These are phyloP conservation scores for Phytophthora megakarya DNA, from an alignment of 352 stramenopile species.

Conservation along the genomic window DNA sequence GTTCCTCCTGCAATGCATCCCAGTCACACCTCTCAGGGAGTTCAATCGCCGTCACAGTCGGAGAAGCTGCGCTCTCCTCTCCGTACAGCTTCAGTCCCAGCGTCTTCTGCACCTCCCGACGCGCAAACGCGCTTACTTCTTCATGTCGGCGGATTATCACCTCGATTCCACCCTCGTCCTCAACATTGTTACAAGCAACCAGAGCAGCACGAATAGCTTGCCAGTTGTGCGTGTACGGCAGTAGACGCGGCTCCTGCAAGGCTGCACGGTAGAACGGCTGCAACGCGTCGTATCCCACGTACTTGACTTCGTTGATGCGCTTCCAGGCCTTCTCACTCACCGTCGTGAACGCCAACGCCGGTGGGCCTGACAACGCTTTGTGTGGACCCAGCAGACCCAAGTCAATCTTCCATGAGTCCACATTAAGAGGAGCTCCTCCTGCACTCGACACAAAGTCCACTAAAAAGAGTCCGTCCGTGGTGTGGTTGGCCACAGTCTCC, in stretches of 20 bases:
- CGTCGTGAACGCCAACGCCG: conserved; percentile 48
- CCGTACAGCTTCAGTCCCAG: conserved; percentile 46
- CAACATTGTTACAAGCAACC: conserved; percentile 41
- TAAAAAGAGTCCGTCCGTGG: conserved; percentile 56
- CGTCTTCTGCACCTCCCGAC: conserved; percentile 33
- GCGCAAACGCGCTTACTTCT: conserved; percentile 44
- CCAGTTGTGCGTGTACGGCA: conserved; percentile 69
- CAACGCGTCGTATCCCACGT: conserved; percentile 37
- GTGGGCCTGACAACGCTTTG: conserved; percentile 52
- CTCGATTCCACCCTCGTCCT: conserved; percentile 41
- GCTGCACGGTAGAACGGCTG: conserved; percentile 47
- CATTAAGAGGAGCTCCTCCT: conserved; percentile 41
- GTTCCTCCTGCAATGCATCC: conserved; percentile 36
- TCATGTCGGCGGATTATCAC: conserved; percentile 35
- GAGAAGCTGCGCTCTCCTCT: conserved; percentile 36
- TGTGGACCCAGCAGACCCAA: conserved; percentile 51
- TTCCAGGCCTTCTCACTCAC: conserved; percentile 58
- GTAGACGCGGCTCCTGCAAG: conserved; percentile 38
- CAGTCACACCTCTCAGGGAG: conserved; percentile 41
- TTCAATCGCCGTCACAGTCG: conserved; percentile 58
- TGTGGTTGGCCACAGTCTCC: conserved; percentile 43
- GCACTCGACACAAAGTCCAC: conserved; percentile 66
- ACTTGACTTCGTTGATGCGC: conserved; percentile 48
- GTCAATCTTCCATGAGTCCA: conserved; percentile 51
- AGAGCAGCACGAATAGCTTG: conserved; percentile 51